A percentile compares a stretch with the other conserved stretches of the same genome.
phyloP scores from a whole-genome alignment of 306 rosid genomes.

The Lablab purpureus region DNA sequence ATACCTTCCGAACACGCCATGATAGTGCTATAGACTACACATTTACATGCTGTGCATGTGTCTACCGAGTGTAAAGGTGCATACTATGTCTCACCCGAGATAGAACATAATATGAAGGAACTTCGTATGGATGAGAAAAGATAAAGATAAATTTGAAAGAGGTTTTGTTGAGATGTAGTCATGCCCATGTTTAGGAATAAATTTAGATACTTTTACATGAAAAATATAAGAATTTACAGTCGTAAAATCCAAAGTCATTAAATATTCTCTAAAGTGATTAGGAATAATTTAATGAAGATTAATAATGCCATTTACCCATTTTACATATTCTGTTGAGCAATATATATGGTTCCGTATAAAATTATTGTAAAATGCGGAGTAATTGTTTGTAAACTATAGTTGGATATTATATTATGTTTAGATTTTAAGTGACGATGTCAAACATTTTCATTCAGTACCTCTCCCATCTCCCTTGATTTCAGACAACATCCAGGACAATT shows the following conservation, averaged over 20 bases:
- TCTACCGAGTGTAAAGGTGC: not conserved
- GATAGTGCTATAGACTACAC: not conserved
- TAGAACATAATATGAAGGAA: constrained; percentile 1
- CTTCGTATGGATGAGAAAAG: not conserved
- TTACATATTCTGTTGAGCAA: constrained; percentile 4
- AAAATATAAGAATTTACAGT: not conserved
- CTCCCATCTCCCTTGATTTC: not conserved
- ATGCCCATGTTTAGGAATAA: not conserved
- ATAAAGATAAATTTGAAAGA: not conserved
- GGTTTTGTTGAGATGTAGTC: not conserved
- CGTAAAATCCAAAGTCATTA: not conserved
- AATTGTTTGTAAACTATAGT: not conserved
- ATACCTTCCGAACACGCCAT: no score
- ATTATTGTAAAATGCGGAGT: not conserved
- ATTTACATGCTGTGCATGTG: not conserved
- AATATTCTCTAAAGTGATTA: not conserved
- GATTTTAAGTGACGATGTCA: not conserved
- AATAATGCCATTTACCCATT: not conserved
- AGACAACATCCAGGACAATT: not conserved
- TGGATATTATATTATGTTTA: not conserved
- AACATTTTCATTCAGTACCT: not conserved
- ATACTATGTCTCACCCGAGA: not conserved
- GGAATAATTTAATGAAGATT: not conserved
- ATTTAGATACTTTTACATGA: not conserved
- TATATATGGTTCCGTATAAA: not conserved